These are phyloP conservation scores for Pleurotus tuber-regium DNA, from an alignment of 768 basidiomycete species.

Conservation along the genomic window DNA sequence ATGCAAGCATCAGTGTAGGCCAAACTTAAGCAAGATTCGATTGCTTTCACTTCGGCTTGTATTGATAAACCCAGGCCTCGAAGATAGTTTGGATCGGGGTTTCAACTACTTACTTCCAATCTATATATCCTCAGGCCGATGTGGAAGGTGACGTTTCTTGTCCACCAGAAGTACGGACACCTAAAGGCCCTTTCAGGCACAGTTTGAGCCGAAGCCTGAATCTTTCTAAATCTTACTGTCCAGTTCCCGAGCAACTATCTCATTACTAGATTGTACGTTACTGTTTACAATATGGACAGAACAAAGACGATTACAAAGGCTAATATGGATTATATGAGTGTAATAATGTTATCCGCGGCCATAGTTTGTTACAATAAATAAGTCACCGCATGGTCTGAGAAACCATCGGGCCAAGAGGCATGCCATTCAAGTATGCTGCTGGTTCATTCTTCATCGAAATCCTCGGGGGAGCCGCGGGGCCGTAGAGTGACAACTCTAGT, in stretches of 20 bases:
- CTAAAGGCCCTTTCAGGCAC: no score
- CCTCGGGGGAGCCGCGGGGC: slow-evolving; percentile 34
- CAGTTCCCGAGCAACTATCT: no score
- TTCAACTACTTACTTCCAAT: slow-evolving; percentile 1
- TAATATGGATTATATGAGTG: slow-evolving; percentile 5
- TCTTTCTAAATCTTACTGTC: no score
- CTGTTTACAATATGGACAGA: background rate
- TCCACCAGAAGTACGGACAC: no score
- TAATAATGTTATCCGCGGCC: background rate
- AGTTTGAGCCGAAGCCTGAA: no score
- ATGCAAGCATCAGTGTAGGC: no score
- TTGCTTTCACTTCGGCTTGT: no score
- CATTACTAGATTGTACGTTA: slow-evolving; percentile 2
- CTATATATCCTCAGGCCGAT: background rate
- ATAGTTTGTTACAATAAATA: slow-evolving; percentile 1
- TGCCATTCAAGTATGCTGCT: background rate
- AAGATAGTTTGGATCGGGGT: background rate
- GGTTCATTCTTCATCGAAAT: slow-evolving; percentile 20
- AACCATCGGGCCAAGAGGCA: slow-evolving; percentile 8
- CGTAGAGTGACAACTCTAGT: slow-evolving; percentile 44
- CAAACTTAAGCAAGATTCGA: no score
- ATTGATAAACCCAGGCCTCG: no score
- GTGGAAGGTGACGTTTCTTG: no score
- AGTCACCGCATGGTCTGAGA: background rate
- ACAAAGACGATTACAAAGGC: slow-evolving; percentile 1